Evolutionary conservation across 441 rosid species (phyloP), one percentile per base, ranked within the genome.

Genomic region (Gossypium davidsonii): DNA sequence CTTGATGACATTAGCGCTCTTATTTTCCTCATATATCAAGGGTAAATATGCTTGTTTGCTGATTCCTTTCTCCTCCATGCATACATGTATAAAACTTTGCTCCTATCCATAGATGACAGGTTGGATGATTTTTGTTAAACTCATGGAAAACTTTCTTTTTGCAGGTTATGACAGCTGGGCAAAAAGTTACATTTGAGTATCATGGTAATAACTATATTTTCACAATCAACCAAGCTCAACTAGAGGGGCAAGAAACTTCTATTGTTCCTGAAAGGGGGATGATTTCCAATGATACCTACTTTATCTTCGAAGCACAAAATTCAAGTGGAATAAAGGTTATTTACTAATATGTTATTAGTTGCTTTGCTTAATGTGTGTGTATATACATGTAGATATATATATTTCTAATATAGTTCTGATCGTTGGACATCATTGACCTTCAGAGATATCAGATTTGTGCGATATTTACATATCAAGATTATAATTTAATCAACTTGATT

Each of bases 131-230:
- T 70, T 57, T 65, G 34, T 67, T 34, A 8, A 64, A 53, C 11
- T 74, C 28, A 26, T 65, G 57, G 75, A 61, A 25, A 46, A 2
- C 51, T 52, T 6, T 77, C 75, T 52, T 46, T 17, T 85, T 49
- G 76, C 90, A 95, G 99, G 89, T 95, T 82, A 81, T 95, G 97
- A 93, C 97, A 21, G 82, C 84, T 0, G 97, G 99, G 66, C 99
- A 95, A 82, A 87, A 83, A 73, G 98, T 85, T 48, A 78, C 94
- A 34, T 95, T 93, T 67, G 97, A 93, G 82, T 91, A 87, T 82
- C 98, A 88, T 69, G 99, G 99, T 76, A 95, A 80, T 80, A 95
- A 95, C 77, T 93, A 95, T 77, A 84, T 91, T 73, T 87, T 91
- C 76, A 89, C 95, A 2, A 97, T 95, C 76, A 90, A 80, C 84